phyloP scores from a whole-genome alignment of 2,329 filamentous ascomycete species.

The Beauveria pseudobassiana region DNA sequence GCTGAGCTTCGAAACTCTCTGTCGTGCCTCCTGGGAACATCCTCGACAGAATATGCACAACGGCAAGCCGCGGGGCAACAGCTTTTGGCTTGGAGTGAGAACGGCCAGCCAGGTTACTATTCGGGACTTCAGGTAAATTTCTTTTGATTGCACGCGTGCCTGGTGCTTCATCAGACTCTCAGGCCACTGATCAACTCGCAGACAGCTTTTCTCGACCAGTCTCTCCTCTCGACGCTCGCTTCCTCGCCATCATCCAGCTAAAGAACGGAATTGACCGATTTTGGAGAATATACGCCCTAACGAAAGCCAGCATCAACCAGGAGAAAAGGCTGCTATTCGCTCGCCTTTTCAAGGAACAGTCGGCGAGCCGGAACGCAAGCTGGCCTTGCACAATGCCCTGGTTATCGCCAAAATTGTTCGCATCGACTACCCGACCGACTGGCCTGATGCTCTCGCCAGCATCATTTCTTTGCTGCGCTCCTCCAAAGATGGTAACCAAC shows the following conservation, averaged over 20 bases:
- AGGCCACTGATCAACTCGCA: conserved; percentile 28
- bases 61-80: conserved; percentile 64
- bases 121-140: conserved; percentile 55
- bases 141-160: background rate
- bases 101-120: conserved; percentile 53
- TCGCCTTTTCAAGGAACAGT: conserved; percentile 69
- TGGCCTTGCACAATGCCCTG: conserved; percentile 83
- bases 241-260: conserved; percentile 85
- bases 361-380: conserved; percentile 63
- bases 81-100: conserved; percentile 60
- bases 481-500: conserved; percentile 43
- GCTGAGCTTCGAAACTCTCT: conserved; percentile 55
- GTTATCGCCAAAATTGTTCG: conserved; percentile 82
- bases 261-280: conserved; percentile 96
- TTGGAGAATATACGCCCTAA: conserved; percentile 61
- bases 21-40: conserved; percentile 57
- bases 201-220: conserved; percentile 74
- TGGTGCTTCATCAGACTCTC: background rate
- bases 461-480: conserved; percentile 58
- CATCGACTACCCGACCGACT: conserved; percentile 82
- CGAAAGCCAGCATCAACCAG: conserved; percentile 60
- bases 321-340: conserved; percentile 73
- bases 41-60: conserved; percentile 53
- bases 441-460: conserved; percentile 57
- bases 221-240: conserved; percentile 68